Percentiles rank a stretch among this genome's conserved stretches.
Evolutionary conservation across 2,329 filamentous ascomycete species (phyloP).

Genomic region (Stylonectria norvegica): DNA sequence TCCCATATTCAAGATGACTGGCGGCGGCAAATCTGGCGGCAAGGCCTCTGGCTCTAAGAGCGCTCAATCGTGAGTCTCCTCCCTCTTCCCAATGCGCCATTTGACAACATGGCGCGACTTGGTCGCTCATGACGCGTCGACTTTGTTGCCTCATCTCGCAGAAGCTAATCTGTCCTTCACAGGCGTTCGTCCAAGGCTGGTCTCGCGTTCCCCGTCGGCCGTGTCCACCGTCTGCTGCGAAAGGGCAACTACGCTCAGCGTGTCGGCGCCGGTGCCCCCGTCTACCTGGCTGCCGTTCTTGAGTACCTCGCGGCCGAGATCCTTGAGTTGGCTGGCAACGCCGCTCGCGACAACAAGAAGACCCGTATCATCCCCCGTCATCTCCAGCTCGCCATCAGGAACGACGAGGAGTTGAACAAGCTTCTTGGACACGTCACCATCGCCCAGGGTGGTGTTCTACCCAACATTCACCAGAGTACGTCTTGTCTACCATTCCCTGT

Average conservation of each 20-base stretch:
- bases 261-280: constrained; percentile 96
- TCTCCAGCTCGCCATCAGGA: constrained; percentile 97
- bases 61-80: constrained; percentile 83
- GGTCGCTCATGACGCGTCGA: constrained; percentile 2
- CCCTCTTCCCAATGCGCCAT: too few species aligned
- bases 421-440: constrained; percentile 94
- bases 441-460: constrained; percentile 93
- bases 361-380: constrained; percentile 99
- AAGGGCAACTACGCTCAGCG: constrained; percentile 99
- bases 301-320: constrained; percentile 99
- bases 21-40: constrained; percentile 99
- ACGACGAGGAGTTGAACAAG: constrained; percentile 99
- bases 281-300: constrained; percentile 95
- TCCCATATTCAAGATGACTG: constrained; percentile 85
- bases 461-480: constrained; percentile 96
- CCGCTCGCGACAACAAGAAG: constrained; percentile 99
- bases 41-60: constrained; percentile 99
- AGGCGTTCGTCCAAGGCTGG: constrained; percentile 99
- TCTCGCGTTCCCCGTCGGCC: constrained; percentile 97
- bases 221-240: constrained; percentile 97
- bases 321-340: constrained; percentile 97
- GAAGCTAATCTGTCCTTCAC: constrained; percentile 14
- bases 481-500: constrained; percentile 23
- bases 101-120: too few species aligned
- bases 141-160: constrained; percentile 1